Evolutionary conservation across 2,329 filamentous ascomycete species (phyloP).

Genomic region (Ophiostoma quercus): DNA sequence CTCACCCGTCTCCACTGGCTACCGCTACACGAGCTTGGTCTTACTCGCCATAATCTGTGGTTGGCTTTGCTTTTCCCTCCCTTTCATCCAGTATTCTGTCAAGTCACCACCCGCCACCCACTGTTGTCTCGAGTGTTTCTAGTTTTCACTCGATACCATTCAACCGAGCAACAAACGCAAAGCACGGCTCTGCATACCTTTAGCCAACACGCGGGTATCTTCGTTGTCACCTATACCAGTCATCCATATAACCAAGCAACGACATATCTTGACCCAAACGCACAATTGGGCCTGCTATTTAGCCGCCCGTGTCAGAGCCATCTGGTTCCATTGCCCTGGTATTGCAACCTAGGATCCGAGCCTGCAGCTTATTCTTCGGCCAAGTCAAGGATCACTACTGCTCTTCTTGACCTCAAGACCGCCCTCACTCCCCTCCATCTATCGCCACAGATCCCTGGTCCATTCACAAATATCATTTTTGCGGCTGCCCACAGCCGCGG

Average conservation of each 20-base stretch:
- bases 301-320: background rate
- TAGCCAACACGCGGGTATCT: background rate
- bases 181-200: background rate
- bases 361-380: background rate
- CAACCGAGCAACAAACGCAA: background rate
- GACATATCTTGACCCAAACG: background rate
- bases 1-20: conserved; percentile 18
- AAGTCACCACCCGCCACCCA: background rate
- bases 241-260: background rate
- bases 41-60: conserved; percentile 15
- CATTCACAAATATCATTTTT: conserved; percentile 16
- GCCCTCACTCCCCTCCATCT: background rate
- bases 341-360: background rate
- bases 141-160: background rate
- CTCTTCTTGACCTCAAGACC: background rate
- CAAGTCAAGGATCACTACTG: background rate
- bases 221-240: background rate
- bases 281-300: background rate
- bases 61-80: conserved; percentile 9
- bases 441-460: background rate
- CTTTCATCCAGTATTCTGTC: conserved; percentile 1
- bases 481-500: conserved; percentile 18
- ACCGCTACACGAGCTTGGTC: conserved; percentile 22
- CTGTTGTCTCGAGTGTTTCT: background rate
- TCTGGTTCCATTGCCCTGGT: background rate